Evolutionary conservation across 2,329 filamentous ascomycete species (phyloP).

Genomic region (Cladophialophora exuberans): DNA sequence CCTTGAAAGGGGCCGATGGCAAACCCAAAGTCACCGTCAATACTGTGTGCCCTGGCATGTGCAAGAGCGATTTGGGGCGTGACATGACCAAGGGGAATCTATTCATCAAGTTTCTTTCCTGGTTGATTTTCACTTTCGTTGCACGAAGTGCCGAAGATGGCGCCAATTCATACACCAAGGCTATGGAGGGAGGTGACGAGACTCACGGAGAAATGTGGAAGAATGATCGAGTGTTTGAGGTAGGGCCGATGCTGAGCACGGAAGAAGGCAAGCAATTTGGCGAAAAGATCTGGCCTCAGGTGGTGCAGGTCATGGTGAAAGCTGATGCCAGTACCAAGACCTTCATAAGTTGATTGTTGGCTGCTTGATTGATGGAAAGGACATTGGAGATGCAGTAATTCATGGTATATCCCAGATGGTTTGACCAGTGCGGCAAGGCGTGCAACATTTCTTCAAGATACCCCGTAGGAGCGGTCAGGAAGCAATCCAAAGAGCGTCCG

Average conservation of each 20-base stretch:
- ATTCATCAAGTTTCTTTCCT: slow-evolving; percentile 28
- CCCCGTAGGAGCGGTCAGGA: no score
- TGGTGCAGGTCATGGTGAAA: slow-evolving; percentile 39
- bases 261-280: slow-evolving; percentile 42
- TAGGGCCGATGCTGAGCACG: slow-evolving; percentile 32
- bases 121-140: slow-evolving; percentile 43
- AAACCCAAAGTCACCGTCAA: slow-evolving; percentile 48
- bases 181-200: slow-evolving; percentile 46
- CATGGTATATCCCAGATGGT: no score
- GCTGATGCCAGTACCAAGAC: slow-evolving; percentile 18
- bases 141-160: slow-evolving; percentile 49
- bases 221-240: slow-evolving; percentile 43
- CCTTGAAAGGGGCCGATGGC: slow-evolving; percentile 36
- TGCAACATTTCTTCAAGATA: no score
- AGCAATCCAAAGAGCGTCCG: no score
- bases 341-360: slow-evolving; percentile 18
- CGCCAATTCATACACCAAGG: slow-evolving; percentile 48
- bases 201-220: slow-evolving; percentile 50
- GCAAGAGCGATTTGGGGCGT: slow-evolving; percentile 46
- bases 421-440: no score
- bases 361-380: no score
- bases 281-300: slow-evolving; percentile 46
- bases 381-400: no score
- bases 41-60: slow-evolving; percentile 50
- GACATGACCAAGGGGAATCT: slow-evolving; percentile 35